Evolutionary conservation across 2,329 filamentous ascomycete species (phyloP).

Genomic region (Albophoma yamanashiensis): DNA sequence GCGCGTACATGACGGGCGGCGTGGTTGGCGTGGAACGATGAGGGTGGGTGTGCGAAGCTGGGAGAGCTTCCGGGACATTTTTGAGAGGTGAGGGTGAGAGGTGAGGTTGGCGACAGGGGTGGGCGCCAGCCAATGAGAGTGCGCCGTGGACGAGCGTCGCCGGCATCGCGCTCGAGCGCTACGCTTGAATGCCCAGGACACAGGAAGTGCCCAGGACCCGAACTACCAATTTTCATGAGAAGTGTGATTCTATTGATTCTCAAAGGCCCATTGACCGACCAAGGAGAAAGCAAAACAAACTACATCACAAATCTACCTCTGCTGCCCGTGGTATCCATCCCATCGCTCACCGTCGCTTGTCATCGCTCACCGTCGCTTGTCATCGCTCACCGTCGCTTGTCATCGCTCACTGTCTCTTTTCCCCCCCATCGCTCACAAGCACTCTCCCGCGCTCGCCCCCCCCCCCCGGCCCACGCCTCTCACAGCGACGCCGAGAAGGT

Average conservation of each 20-base stretch:
- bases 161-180: background rate
- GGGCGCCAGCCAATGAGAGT: background rate
- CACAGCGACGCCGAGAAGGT: slow-evolving; percentile 13
- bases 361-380: too few relatives aligned
- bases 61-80: background rate
- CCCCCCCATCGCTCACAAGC: too few relatives aligned
- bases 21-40: background rate
- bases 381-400: too few relatives aligned
- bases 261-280: background rate
- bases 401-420: too few relatives aligned
- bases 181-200: background rate
- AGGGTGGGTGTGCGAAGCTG: background rate
- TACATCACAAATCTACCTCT: background rate
- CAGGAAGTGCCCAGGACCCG: too few relatives aligned
- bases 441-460: background rate
- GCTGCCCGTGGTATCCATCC: background rate
- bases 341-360: too few relatives aligned
- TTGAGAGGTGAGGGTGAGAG: slow-evolving; percentile 1
- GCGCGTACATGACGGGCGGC: slow-evolving; percentile 19
- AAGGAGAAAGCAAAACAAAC: background rate
- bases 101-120: background rate
- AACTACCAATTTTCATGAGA: too few relatives aligned
- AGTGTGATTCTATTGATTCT: background rate
- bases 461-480: too few relatives aligned
- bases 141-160: background rate